Percentiles rank a stretch among this genome's conserved stretches.
phyloP scores from a whole-genome alignment of 495 filamentous ascomycete genomes.

The Cercophora scortea region DNA sequence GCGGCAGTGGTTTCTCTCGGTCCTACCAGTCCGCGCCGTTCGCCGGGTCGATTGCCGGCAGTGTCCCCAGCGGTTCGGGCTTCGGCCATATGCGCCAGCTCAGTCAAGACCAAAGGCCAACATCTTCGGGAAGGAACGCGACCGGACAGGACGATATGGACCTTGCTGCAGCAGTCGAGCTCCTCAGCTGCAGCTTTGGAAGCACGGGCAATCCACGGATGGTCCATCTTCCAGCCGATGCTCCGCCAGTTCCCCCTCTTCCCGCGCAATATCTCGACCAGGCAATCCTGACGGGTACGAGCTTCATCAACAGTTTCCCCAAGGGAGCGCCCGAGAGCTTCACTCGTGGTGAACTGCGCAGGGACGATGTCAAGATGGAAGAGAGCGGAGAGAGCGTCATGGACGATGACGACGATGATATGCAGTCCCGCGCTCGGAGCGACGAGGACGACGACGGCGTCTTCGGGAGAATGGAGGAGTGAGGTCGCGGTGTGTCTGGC shows the following conservation, averaged over 20 bases:
- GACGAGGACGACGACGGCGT: constrained; percentile 93
- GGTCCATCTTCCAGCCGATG: constrained; percentile 61
- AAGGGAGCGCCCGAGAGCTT: constrained; percentile 44
- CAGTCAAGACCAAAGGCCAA: constrained; percentile 50
- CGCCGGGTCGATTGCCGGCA: constrained; percentile 41
- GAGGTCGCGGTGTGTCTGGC: constrained; percentile 7
- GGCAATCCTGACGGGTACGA: constrained; percentile 35
- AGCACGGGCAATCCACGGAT: constrained; percentile 59
- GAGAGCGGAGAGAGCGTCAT: constrained; percentile 56
- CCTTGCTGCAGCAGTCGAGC: constrained; percentile 82
- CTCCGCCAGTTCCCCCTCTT: constrained; percentile 80
- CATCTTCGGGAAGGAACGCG: constrained; percentile 53
- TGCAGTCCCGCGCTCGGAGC: constrained; percentile 50
- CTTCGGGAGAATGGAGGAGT: constrained; percentile 96
- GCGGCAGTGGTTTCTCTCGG: constrained; percentile 64
- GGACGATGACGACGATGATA: constrained; percentile 75
- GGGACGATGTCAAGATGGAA: constrained; percentile 59
- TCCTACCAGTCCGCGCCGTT: constrained; percentile 77
- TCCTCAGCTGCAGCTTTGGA: constrained; percentile 83
- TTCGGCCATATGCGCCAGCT: constrained; percentile 50
- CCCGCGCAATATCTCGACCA: constrained; percentile 60
- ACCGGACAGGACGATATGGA: constrained; percentile 67
- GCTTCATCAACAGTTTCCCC: constrained; percentile 46
- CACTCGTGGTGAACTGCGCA: constrained; percentile 36
- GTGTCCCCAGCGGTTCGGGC: constrained; percentile 35